Evolutionary conservation across 495 filamentous ascomycete species (phyloP).

Genomic region (Oidiodendron maius): DNA sequence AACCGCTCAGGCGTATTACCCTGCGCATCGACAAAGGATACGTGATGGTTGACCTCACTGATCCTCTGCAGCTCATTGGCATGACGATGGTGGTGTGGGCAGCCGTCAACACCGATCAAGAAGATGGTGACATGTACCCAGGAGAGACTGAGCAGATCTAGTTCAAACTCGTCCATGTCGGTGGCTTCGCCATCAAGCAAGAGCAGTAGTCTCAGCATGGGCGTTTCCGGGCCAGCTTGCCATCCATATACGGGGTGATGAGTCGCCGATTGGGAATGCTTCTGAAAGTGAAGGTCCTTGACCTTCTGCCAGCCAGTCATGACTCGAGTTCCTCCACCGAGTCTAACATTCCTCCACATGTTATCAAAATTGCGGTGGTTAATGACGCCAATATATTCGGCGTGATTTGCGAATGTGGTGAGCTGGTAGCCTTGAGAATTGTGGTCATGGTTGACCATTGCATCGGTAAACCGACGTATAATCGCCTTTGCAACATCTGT

Average conservation of each 20-base stretch:
- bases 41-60: slow-evolving; percentile 39
- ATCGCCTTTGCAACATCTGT: slow-evolving; percentile 38
- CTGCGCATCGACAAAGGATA: slow-evolving; percentile 44
- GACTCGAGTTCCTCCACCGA: slow-evolving; percentile 35
- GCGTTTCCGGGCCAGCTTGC: slow-evolving; percentile 41
- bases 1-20: slow-evolving; percentile 40
- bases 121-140: slow-evolving; percentile 47
- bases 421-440: slow-evolving; percentile 34
- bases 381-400: slow-evolving; percentile 31
- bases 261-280: slow-evolving; percentile 37
- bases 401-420: slow-evolving; percentile 32
- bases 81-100: slow-evolving; percentile 42
- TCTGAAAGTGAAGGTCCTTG: slow-evolving; percentile 42
- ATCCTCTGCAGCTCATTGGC: slow-evolving; percentile 42
- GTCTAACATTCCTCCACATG: slow-evolving; percentile 30
- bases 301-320: slow-evolving; percentile 45
- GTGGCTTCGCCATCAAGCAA: slow-evolving; percentile 39
- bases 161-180: slow-evolving; percentile 46
- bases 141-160: slow-evolving; percentile 36
- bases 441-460: slow-evolving; percentile 38
- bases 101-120: slow-evolving; percentile 42
- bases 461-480: slow-evolving; percentile 37
- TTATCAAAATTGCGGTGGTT: slow-evolving; percentile 32
- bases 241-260: slow-evolving; percentile 43
- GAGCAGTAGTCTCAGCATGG: slow-evolving; percentile 37